These are phyloP conservation scores for Colletotrichum tofieldiae DNA, from an alignment of 2,329 filamentous ascomycete species.

Conservation along the genomic window DNA sequence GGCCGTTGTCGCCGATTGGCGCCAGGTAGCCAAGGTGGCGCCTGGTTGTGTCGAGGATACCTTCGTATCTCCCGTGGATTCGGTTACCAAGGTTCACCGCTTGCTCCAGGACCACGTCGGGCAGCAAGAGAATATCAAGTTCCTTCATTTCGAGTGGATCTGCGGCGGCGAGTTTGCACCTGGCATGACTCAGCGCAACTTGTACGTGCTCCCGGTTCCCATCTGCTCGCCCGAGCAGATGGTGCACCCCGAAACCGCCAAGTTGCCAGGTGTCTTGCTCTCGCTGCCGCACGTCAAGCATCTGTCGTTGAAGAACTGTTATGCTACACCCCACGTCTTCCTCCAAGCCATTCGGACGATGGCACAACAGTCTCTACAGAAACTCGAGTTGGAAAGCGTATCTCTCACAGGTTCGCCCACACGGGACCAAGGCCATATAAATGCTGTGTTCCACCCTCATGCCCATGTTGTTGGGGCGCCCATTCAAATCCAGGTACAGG, in stretches of 20 bases:
- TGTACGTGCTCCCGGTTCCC: constrained; percentile 75
- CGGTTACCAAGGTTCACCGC: constrained; percentile 66
- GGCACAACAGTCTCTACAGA: constrained; percentile 63
- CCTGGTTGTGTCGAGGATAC: constrained; percentile 66
- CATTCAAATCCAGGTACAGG: constrained; percentile 21
- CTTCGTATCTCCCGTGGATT: constrained; percentile 65
- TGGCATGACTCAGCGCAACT: constrained; percentile 74
- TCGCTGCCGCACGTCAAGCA: constrained; percentile 70
- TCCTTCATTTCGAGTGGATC: constrained; percentile 76
- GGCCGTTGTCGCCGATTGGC: constrained; percentile 77
- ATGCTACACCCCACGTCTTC: constrained; percentile 74
- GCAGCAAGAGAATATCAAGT: constrained; percentile 65
- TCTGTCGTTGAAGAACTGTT: constrained; percentile 78
- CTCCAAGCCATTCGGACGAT: constrained; percentile 66
- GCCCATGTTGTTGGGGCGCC: constrained; percentile 25
- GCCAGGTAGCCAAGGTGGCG: constrained; percentile 68
- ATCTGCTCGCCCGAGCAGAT: constrained; percentile 53
- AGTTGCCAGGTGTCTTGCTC: constrained; percentile 58
- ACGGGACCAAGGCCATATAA: constrained; percentile 3
- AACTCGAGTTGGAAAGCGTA: constrained; percentile 74
- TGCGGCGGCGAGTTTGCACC: constrained; percentile 78
- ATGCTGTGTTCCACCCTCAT: constrained; percentile 41
- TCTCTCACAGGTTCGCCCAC: constrained; percentile 70
- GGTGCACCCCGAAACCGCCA: constrained; percentile 50
- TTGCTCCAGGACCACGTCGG: constrained; percentile 68